Evolutionary conservation across 768 basidiomycete genomes (phyloP).

Genomic region (Mycena albidolilacea): DNA sequence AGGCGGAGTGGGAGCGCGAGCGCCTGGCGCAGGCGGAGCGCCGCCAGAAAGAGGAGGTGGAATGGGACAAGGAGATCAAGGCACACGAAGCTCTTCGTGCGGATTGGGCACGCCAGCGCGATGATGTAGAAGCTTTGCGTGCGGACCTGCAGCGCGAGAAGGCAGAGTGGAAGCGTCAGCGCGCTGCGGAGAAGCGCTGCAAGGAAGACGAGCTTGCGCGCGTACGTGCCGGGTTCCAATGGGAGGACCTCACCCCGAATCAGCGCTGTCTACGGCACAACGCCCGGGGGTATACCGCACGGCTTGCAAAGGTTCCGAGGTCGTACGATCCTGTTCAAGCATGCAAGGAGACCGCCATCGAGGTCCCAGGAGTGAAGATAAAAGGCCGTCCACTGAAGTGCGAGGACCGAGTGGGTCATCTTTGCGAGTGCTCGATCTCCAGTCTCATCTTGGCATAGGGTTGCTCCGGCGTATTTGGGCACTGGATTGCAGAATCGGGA

Average conservation of each 20-base stretch:
- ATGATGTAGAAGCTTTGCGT: slow-evolving; percentile 10
- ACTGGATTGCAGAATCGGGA: slow-evolving; percentile 44
- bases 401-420: slow-evolving; percentile 22
- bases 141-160: slow-evolving; percentile 7
- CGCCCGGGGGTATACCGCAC: slow-evolving; percentile 50
- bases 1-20: slow-evolving; percentile 24
- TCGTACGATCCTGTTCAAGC: slow-evolving; percentile 32
- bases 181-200: slow-evolving; percentile 19
- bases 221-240: slow-evolving; percentile 37
- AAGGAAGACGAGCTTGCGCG: slow-evolving; percentile 43
- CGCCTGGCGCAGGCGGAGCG: slow-evolving; percentile 21
- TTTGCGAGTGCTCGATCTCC: slow-evolving; percentile 16
- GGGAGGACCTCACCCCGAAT: slow-evolving; percentile 37
- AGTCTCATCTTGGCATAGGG: slow-evolving; percentile 25
- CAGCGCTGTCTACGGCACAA: slow-evolving; percentile 45
- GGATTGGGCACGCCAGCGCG: slow-evolving; percentile 18
- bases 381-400: slow-evolving; percentile 14
- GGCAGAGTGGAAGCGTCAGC: slow-evolving; percentile 10
- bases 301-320: slow-evolving; percentile 47
- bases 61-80: slow-evolving; percentile 23
- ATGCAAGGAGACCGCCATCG: slow-evolving; percentile 39
- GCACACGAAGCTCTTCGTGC: slow-evolving; percentile 18
- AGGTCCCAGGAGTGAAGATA: slow-evolving; percentile 24
- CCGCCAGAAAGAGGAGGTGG: slow-evolving; percentile 23
- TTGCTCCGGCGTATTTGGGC: slow-evolving; percentile 39